Evolutionary conservation across 1,284 basidiomycete genomes (phyloP).

Genomic region (Tremellales sp.): DNA sequence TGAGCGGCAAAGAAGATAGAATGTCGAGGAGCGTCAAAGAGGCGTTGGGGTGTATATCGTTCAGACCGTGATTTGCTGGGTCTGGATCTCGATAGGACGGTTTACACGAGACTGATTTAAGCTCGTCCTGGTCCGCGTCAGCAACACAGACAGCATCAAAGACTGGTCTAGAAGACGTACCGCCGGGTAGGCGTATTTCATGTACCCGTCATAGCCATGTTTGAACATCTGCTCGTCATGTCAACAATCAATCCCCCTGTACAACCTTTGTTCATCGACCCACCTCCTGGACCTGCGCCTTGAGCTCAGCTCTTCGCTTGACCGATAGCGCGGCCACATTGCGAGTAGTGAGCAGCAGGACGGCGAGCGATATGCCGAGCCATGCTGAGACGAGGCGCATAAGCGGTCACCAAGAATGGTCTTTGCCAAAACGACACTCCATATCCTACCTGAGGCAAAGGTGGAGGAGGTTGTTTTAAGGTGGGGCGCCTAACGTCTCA

Average conservation of each 20-base stretch:
- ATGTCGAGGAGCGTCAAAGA: constrained; percentile 44
- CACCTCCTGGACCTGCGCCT: neutral
- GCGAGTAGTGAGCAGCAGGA: neutral
- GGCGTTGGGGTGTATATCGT: constrained; percentile 69
- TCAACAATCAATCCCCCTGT: too few species aligned
- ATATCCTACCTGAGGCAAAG: too few species aligned
- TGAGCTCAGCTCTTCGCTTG: neutral
- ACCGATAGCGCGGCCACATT: neutral
- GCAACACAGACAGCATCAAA: neutral
- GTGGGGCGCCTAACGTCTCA: too few species aligned
- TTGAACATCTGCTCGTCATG: constrained; percentile 32
- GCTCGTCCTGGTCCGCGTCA: constrained; percentile 55
- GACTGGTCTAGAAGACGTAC: constrained; percentile 17
- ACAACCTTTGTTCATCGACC: too few species aligned
- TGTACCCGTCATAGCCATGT: constrained; percentile 46
- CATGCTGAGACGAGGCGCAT: neutral
- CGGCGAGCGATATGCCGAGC: neutral
- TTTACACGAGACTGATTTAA: constrained; percentile 78
- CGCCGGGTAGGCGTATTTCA: constrained; percentile 46
- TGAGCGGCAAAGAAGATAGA: constrained; percentile 36
- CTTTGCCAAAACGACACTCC: too few species aligned
- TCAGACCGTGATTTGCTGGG: constrained; percentile 44
- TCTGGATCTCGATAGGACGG: constrained; percentile 35
- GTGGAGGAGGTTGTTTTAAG: too few species aligned
- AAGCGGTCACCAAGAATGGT: neutral